Base-by-base conservation (phyloP, 129 eudicot species). In the Flaveria linearis region DNA sequence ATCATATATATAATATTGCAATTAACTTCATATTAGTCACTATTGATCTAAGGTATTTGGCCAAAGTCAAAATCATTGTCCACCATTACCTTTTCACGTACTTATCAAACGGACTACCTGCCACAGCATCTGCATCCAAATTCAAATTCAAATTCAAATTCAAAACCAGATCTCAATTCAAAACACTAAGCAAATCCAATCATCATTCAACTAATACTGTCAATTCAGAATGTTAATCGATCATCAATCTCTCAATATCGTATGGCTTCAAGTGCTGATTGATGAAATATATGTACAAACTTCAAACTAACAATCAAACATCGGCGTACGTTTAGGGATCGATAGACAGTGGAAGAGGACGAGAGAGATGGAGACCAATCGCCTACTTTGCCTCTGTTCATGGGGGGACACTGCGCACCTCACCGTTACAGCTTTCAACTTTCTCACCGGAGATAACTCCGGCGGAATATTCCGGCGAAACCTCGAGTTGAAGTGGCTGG, bases 91-190 rank as follows among this genome's bases (percentile, higher is more conserved):
- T 90, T 81, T 87, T 92, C 61, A 90, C 58, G 63, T 90, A 92
- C 64, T 83, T 92, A 71, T 92, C 94, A 68, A 91, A 80, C 6
- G 90, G 71, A 74, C 83, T 82, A 7, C 75, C 97, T 11, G 93
- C 88, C 23, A 77, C 23, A 18, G 96, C 94, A 83, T 82, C 98
- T 87, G 87, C 80, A 82, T 72, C 76, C 77, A 78, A 17, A 80
- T 75, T 23, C 73, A 77, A 16, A 9, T 36, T 30, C 36, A 30
- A 3, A 30, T 30, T 30, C 36, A 3, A 30, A 30, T 4, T 30
- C 36, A 30, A 30, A 30, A 30, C 36, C 36, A 30, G 36, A 36
- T 36, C 41, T 36, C 7, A 36, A 36, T 16, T 23, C 73, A 58
- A 69, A 55, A 23, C 17, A 46, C 36, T 0, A 62, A 23, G 61